Percentiles rank a stretch among this genome's conserved stretches.
Evolutionary conservation across 2,329 filamentous ascomycete species (phyloP).

Genomic region (Sporothrix phasma): DNA sequence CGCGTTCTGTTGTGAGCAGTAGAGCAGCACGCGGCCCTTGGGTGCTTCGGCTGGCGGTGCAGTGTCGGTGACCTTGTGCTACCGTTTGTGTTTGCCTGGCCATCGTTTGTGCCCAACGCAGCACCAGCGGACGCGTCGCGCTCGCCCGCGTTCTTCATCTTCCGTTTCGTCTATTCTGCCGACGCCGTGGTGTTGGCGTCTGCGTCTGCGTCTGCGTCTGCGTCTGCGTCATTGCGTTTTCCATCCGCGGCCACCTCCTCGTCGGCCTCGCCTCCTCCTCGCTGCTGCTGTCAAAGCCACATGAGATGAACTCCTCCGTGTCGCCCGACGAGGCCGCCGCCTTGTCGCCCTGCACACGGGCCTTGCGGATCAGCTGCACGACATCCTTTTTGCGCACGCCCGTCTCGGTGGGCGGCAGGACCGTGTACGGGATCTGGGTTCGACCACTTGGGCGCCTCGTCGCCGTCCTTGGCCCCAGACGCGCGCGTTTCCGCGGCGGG

Average conservation of each 20-base stretch:
- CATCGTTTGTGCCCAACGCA: not conserved
- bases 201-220: too few relatives aligned
- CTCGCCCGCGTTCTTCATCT: not conserved
- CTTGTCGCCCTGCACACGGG: slow-evolving; percentile 52
- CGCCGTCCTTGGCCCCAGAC: not conserved
- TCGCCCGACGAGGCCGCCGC: slow-evolving; percentile 42
- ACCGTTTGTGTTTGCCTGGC: not conserved
- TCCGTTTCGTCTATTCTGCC: slow-evolving; percentile 6
- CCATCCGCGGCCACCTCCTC: not conserved
- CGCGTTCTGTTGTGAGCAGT: slow-evolving; percentile 4
- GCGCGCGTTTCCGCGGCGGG: slow-evolving; percentile 18
- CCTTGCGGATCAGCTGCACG: slow-evolving; percentile 84
- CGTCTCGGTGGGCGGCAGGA: slow-evolving; percentile 65
- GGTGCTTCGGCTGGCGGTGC: slow-evolving; percentile 9
- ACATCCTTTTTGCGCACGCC: slow-evolving; percentile 73
- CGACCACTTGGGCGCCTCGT: slow-evolving; percentile 65
- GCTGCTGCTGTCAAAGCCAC: slow-evolving; percentile 54
- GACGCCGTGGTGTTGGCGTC: not conserved
- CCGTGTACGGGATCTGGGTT: slow-evolving; percentile 93
- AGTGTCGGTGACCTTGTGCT: not conserved
- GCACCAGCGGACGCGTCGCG: not conserved
- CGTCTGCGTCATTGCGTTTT: not conserved
- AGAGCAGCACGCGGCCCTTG: slow-evolving; percentile 10
- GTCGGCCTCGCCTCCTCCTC: slow-evolving; percentile 18
- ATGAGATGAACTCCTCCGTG: slow-evolving; percentile 81